A percentile compares a stretch with the other conserved stretches of the same genome.
These are phyloP conservation scores for Candida silvatica DNA, from an alignment of 805 yeast genomes.

Conservation along the genomic window DNA sequence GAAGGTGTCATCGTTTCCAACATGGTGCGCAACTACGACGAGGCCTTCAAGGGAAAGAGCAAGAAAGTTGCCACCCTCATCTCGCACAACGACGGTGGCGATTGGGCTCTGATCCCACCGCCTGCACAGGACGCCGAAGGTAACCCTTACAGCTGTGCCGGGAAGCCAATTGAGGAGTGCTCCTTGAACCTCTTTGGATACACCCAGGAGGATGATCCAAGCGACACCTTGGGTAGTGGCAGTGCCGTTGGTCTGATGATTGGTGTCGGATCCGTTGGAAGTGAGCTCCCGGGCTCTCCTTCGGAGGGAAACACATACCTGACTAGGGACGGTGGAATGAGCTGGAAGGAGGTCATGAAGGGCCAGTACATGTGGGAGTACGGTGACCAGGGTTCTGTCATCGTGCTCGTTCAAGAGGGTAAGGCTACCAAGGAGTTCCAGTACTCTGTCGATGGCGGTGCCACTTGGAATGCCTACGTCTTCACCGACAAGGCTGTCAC, in stretches of 20 bases:
- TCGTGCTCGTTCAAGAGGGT: conserved; percentile 25
- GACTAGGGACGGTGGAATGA: conserved; percentile 67
- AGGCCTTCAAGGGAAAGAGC: conserved; percentile 32
- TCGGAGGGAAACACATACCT: conserved; percentile 36
- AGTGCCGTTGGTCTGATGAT: conserved; percentile 46
- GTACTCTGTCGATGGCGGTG: conserved; percentile 70
- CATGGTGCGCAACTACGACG: conserved; percentile 46
- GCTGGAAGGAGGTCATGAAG: conserved; percentile 53
- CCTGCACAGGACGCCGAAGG: conserved; percentile 36
- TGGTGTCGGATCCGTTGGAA: conserved; percentile 83
- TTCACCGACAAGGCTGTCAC: conserved; percentile 48
- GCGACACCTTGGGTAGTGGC: conserved; percentile 60
- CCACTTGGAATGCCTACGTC: conserved; percentile 46
- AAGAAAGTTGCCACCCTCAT: conserved; percentile 43
- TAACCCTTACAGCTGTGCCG: conserved; percentile 14
- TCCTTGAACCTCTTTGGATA: conserved; percentile 33
- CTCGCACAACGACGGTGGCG: conserved; percentile 43
- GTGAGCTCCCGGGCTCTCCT: conserved; percentile 29
- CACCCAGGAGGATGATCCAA: conserved; percentile 40
- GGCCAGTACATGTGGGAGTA: conserved; percentile 46
- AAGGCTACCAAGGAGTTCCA: conserved; percentile 14
- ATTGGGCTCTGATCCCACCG: conserved; percentile 40
- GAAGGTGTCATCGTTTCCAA: conserved; percentile 81
- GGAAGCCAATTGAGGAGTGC: conserved; percentile 30
- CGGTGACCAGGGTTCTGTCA: conserved; percentile 74